These are phyloP conservation scores for Dothiorella sarmentorum DNA, from an alignment of 2,329 filamentous ascomycete species.

Conservation along the genomic window DNA sequence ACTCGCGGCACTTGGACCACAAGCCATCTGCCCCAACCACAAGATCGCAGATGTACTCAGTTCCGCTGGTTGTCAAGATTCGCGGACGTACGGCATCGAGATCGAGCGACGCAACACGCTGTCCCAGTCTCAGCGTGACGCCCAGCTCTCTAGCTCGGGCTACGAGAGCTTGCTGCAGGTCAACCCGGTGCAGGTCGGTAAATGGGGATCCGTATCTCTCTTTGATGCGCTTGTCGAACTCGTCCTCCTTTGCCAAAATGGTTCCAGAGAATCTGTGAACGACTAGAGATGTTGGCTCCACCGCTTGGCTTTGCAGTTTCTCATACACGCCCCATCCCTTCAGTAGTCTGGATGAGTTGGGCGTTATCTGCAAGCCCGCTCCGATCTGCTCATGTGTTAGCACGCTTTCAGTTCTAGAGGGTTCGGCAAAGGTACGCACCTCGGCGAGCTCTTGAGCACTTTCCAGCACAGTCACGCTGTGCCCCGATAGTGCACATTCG, in stretches of 20 bases:
- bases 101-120: conserved; percentile 48
- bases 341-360: conserved; percentile 47
- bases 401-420: neutral
- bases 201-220: conserved; percentile 57
- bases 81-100: conserved; percentile 42
- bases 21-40: conserved; percentile 63
- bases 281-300: conserved; percentile 47
- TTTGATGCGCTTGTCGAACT: conserved; percentile 54
- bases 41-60: conserved; percentile 49
- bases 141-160: conserved; percentile 53
- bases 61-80: conserved; percentile 41
- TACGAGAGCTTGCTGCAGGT: conserved; percentile 55
- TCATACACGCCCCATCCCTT: conserved; percentile 50
- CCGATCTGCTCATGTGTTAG: conserved; percentile 26
- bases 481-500: conserved; percentile 39
- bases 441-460: conserved; percentile 42
- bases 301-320: conserved; percentile 35
- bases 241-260: conserved; percentile 48
- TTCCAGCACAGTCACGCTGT: conserved; percentile 43
- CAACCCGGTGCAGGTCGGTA: conserved; percentile 59
- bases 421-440: conserved; percentile 22
- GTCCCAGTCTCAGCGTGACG: conserved; percentile 49
- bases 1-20: conserved; percentile 56
- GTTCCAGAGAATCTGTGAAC: conserved; percentile 52
- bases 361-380: conserved; percentile 36